These are phyloP conservation scores for Cercospora sesami DNA, from an alignment of 2,329 filamentous ascomycete genomes.

Conservation along the genomic window DNA sequence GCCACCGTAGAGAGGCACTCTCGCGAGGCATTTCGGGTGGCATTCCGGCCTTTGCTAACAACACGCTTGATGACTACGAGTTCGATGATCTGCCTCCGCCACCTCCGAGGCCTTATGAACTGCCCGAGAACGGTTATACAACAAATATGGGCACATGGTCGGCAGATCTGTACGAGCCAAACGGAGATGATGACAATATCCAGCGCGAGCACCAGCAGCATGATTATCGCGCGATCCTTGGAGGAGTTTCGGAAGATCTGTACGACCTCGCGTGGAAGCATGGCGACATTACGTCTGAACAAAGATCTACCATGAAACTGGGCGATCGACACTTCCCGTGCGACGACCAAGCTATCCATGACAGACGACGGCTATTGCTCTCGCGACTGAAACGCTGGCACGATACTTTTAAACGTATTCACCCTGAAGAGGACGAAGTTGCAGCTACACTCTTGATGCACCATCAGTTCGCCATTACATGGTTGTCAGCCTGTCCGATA, in stretches of 20 bases:
- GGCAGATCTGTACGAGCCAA: background rate
- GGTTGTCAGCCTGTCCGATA: constrained; percentile 24
- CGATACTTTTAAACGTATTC: constrained; percentile 12
- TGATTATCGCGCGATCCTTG: background rate
- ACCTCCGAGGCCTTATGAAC: constrained; percentile 5
- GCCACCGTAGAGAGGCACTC: background rate
- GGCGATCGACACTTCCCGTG: constrained; percentile 6
- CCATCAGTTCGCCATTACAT: constrained; percentile 26
- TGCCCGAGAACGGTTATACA: background rate
- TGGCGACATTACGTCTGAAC: constrained; percentile 3
- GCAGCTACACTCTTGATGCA: constrained; percentile 25
- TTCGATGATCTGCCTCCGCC: background rate
- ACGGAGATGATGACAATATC: background rate
- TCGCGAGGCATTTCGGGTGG: background rate
- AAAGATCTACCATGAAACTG: constrained; percentile 5
- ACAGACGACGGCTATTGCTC: background rate
- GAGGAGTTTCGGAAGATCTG: background rate
- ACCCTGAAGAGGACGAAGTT: constrained; percentile 9
- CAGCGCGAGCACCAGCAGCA: background rate
- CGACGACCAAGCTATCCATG: background rate
- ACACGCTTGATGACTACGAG: background rate
- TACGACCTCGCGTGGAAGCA: constrained; percentile 1
- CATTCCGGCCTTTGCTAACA: constrained; percentile 7
- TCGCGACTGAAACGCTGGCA: constrained; percentile 14
- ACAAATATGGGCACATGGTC: constrained; percentile 2